Base-by-base conservation (phyloP, 139 green algal genomes). In the Chlorokybus atmophyticus region DNA sequence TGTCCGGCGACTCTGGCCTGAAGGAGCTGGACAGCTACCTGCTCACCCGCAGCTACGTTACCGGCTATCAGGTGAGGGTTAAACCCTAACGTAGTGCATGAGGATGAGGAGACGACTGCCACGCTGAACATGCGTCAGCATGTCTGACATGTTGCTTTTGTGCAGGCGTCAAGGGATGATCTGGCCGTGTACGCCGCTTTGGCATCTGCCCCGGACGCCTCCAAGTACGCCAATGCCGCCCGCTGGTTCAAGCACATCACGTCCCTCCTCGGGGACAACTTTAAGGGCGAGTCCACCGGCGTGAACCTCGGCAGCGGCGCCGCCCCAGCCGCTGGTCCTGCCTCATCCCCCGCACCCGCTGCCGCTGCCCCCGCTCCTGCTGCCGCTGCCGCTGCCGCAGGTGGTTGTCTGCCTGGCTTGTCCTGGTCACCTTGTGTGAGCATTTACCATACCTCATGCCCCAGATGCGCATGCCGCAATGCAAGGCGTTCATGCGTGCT, bases 171-270 rank as follows among this genome's bases (percentile, higher is more conserved):
- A 3, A 32, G 64, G 3, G 77, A 84, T 32, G 77, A 84, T 53
- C 64, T 84, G 23, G 60, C 60, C 7, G 77, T 84, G 2, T 84
- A 66, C 54, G 53, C 40, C 14, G 73, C 75, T 14, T 40, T 84
- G 2, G 27, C 41, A 17, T 61, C 35, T 23, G 65, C 65, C 10
- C 77, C 77, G 10, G 48, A 41, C 29, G 58, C 55, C 32, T 55
- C 7, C 8, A 47, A 50, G 19, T 67, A 67, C 29, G 60, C 58
- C n/a, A 56, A 83, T 24, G 77, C 74, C 8, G 64, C 64, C 3
- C 57, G 77, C 35, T 84, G 77, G 77, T 82, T 80, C 67, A 70
- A 31, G 8, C 77, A 84, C 73, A 80, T 84, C 47, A 67, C 52
- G 21, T 65, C 67, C 1, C 70, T 82, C 2, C 57, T 84, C 19